phyloP scores from a whole-genome alignment of 306 rosid genomes.

The Fragaria vesca region DNA sequence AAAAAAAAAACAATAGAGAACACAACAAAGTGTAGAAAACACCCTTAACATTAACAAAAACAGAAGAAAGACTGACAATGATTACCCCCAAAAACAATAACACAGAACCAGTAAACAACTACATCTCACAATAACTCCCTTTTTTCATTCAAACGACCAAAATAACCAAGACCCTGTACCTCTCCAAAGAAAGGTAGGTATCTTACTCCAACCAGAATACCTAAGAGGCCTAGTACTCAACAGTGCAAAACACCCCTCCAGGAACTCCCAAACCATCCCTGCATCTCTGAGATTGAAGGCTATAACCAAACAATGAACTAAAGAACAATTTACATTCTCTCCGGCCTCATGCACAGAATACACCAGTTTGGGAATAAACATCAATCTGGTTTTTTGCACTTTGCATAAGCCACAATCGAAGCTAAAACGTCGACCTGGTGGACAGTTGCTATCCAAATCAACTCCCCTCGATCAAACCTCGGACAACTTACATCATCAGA shows the following conservation, averaged over 20 bases:
- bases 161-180: not conserved
- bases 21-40: not conserved
- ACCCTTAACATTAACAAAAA: not conserved
- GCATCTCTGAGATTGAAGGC: not conserved
- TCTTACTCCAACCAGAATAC: not conserved
- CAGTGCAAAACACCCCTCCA: not conserved
- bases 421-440: not conserved
- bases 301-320: not conserved
- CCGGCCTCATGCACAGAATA: not conserved
- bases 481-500: not conserved
- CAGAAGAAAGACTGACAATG: not conserved
- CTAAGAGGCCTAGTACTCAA: not conserved
- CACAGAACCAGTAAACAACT: not conserved
- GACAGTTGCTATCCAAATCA: not conserved
- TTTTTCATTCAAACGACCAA: not conserved
- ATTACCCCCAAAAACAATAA: not conserved
- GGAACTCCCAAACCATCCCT: slow-evolving; percentile 1
- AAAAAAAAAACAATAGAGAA: not conserved
- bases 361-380: not conserved
- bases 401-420: not conserved
- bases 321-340: not conserved
- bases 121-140: not conserved
- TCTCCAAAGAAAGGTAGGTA: not conserved
- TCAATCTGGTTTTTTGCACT: not conserved
- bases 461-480: not conserved